Conservation (phyloP, 352 stramenopile species). For the Phytophthora megakarya region DNA sequence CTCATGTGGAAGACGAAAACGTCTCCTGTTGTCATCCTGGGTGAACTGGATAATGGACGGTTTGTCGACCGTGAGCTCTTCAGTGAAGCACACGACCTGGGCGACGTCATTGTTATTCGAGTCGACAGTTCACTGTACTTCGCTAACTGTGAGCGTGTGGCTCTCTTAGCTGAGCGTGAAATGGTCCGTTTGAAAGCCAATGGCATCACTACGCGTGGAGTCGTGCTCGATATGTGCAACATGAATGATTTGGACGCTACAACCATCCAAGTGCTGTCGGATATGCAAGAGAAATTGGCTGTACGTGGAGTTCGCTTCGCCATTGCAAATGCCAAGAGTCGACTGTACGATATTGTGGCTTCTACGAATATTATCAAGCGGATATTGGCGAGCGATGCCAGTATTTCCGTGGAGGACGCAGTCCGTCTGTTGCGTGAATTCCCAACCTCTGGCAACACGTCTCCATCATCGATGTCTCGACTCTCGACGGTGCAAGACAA, state of each 20-base stretch:
- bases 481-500: conserved; percentile 26
- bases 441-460: conserved; percentile 19
- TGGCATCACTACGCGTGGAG: conserved; percentile 37
- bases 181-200: conserved; percentile 34
- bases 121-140: conserved; percentile 68
- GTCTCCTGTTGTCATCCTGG: conserved; percentile 44
- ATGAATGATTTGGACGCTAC: conserved; percentile 75
- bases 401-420: conserved; percentile 37
- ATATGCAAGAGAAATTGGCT: conserved; percentile 61
- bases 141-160: conserved; percentile 60
- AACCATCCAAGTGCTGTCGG: conserved; percentile 63
- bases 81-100: conserved; percentile 36
- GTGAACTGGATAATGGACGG: conserved; percentile 42
- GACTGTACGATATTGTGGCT: conserved; percentile 48
- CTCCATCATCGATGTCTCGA: conserved; percentile 29
- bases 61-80: conserved; percentile 47
- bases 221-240: conserved; percentile 56
- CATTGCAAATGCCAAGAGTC: conserved; percentile 52
- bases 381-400: conserved; percentile 38
- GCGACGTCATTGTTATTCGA: conserved; percentile 48
- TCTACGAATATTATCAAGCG: conserved; percentile 58
- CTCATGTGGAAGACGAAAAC: conserved; percentile 65
- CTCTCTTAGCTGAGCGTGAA: conserved; percentile 45
- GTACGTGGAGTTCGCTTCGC: conserved; percentile 48
- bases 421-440: conserved; percentile 36